Evolutionary conservation across 345 rosid species (phyloP).

Genomic region (Populus nigra): DNA sequence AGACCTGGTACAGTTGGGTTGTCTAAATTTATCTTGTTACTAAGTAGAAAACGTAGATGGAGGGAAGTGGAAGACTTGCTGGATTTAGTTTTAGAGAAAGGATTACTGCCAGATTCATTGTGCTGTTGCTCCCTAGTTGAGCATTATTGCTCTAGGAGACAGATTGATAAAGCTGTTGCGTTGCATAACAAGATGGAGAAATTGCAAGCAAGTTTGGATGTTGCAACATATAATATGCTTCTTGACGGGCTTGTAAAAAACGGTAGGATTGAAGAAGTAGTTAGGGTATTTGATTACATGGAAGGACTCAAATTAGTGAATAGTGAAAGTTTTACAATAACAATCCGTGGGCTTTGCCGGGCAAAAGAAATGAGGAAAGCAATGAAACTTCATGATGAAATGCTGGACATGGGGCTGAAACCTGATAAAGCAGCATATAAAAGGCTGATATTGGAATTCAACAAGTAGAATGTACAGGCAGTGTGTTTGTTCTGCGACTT

Average conservation of each 20-base stretch:
- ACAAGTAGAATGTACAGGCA: conserved; percentile 1
- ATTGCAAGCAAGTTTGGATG: conserved; percentile 48
- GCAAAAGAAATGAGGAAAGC: conserved; percentile 58
- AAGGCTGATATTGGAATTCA: conserved; percentile 54
- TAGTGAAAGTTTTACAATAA: conserved; percentile 43
- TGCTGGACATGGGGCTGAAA: conserved; percentile 62
- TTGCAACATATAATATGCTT: conserved; percentile 44
- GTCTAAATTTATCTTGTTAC: conserved; percentile 41
- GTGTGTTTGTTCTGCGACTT: not conserved
- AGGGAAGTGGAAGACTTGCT: conserved; percentile 52
- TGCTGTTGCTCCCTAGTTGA: conserved; percentile 46
- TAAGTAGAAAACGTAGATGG: conserved; percentile 50
- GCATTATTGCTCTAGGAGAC: conserved; percentile 48
- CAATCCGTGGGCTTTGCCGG: conserved; percentile 52
- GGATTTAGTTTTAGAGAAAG: conserved; percentile 48
- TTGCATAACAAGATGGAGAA: conserved; percentile 49
- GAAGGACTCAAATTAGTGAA: conserved; percentile 31
- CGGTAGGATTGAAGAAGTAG: conserved; percentile 45
- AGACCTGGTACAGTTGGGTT: conserved; percentile 39
- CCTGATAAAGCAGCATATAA: conserved; percentile 57
- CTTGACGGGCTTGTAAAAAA: conserved; percentile 45
- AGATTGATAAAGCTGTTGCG: conserved; percentile 47
- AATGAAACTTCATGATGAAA: conserved; percentile 68
- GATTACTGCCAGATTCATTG: conserved; percentile 40
- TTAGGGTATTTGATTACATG: conserved; percentile 52